Conservation (phyloP, 345 rosid species). For the Eucalyptus marginata region DNA sequence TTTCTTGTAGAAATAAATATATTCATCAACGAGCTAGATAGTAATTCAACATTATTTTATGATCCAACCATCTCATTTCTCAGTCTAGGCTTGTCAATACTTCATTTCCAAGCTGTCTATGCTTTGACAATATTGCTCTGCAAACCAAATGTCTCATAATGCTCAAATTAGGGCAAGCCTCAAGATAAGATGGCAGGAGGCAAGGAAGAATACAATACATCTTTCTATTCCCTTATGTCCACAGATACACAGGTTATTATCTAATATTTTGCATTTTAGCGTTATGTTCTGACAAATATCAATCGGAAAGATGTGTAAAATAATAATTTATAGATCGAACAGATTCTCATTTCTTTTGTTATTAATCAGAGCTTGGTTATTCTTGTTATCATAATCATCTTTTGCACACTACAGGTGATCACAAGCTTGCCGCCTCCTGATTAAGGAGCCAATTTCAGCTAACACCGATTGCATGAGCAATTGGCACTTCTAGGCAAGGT, state of each 20-base stretch:
- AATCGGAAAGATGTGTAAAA: too few relatives aligned
- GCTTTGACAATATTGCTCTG: background rate
- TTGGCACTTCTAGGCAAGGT: conserved; percentile 65
- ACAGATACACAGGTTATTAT: conserved; percentile 67
- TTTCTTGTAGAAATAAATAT: background rate
- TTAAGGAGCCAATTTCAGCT: conserved; percentile 66
- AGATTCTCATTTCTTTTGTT: background rate
- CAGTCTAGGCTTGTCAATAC: background rate
- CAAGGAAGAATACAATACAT: conserved; percentile 92
- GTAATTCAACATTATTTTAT: background rate
- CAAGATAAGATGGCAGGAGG: conserved; percentile 98
- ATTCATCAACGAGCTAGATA: background rate
- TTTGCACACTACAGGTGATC: conserved; percentile 36
- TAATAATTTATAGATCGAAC: background rate
- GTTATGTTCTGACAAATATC: background rate
- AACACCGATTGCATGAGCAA: conserved; percentile 55
- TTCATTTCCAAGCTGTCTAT: background rate
- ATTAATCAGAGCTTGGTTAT: background rate
- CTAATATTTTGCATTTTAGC: background rate
- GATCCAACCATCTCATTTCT: background rate
- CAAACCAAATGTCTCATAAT: background rate
- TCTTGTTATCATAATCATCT: background rate
- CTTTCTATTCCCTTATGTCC: conserved; percentile 92
- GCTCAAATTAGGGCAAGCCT: conserved; percentile 53
- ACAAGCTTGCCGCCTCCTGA: conserved; percentile 79